Percentiles rank a stretch among this genome's conserved stretches.
phyloP scores from a whole-genome alignment of 768 basidiomycete species.

The Amanita pallidorosea region DNA sequence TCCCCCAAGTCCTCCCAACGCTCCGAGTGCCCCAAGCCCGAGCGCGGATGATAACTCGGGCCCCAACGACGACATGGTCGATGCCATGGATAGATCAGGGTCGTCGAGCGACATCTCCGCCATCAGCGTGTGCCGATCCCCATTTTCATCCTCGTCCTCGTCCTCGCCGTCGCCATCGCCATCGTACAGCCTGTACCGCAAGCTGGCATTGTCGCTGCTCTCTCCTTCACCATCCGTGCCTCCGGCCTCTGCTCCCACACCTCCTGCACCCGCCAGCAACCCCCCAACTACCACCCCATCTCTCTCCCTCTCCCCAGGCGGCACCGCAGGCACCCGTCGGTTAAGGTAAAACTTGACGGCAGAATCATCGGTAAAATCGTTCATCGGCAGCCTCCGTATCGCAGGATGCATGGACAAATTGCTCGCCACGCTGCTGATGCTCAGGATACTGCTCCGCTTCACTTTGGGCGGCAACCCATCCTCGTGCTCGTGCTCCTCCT shows the following conservation, averaged over 20 bases:
- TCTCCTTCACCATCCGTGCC: neutral
- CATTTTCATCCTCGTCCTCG: too few species aligned
- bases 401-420: slow-evolving; percentile 93
- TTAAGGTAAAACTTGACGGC: slow-evolving; percentile 96
- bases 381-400: slow-evolving; percentile 90
- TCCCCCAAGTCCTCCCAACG: neutral
- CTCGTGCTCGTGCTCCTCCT: slow-evolving; percentile 12
- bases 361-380: slow-evolving; percentile 95
- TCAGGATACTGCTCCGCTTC: slow-evolving; percentile 87
- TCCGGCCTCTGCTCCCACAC: neutral
- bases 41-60: neutral
- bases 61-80: neutral
- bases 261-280: neutral
- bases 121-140: too few species aligned
- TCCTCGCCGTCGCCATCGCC: too few species aligned
- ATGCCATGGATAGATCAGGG: slow-evolving; percentile 1
- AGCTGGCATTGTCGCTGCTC: neutral
- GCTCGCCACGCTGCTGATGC: slow-evolving; percentile 87
- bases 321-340: slow-evolving; percentile 22
- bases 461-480: slow-evolving; percentile 48
- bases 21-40: neutral
- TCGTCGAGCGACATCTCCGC: slow-evolving; percentile 24
- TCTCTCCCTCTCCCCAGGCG: neutral
- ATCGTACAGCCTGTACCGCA: neutral
- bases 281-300: neutral